phyloP scores from a whole-genome alignment of 2,329 filamentous ascomycete species.

The Capronia americana region DNA sequence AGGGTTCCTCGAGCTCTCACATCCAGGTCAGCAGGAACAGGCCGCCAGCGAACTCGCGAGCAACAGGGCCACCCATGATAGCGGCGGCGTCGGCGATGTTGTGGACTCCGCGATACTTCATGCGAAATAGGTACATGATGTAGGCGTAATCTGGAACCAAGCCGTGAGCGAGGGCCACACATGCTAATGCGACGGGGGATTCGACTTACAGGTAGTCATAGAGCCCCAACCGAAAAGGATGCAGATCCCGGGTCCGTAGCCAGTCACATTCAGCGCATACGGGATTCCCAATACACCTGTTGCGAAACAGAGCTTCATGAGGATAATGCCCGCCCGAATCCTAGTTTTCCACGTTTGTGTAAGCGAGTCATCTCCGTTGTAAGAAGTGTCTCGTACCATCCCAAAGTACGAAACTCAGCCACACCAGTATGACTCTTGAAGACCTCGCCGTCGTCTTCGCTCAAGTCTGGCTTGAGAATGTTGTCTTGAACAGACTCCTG shows the following conservation, averaged over 20 bases:
- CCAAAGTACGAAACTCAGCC: constrained; percentile 57
- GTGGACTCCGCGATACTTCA: constrained; percentile 58
- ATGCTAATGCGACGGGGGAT: constrained; percentile 44
- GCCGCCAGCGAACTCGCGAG: constrained; percentile 47
- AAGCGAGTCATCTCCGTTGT: neutral
- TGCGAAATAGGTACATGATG: constrained; percentile 58
- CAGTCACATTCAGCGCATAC: constrained; percentile 54
- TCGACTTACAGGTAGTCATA: constrained; percentile 58
- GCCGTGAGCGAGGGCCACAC: constrained; percentile 7
- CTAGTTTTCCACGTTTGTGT: constrained; percentile 34
- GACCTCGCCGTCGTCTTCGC: constrained; percentile 45
- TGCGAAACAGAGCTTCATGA: constrained; percentile 77
- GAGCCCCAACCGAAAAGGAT: constrained; percentile 56
- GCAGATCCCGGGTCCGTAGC: constrained; percentile 56
- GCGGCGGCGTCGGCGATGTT: constrained; percentile 65
- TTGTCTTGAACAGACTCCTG: constrained; percentile 7
- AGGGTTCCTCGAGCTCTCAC: constrained; percentile 40
- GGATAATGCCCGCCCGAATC: constrained; percentile 57
- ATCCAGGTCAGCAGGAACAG: constrained; percentile 46
- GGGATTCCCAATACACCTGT: constrained; percentile 84
- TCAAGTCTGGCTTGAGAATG: constrained; percentile 5
- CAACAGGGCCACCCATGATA: constrained; percentile 59
- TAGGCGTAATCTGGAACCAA: constrained; percentile 19
- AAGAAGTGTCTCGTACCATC: constrained; percentile 44
- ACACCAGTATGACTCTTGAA: constrained; percentile 56